Evolutionary conservation across 179 eudicot genomes (phyloP).

Genomic region (Silene coronaria): DNA sequence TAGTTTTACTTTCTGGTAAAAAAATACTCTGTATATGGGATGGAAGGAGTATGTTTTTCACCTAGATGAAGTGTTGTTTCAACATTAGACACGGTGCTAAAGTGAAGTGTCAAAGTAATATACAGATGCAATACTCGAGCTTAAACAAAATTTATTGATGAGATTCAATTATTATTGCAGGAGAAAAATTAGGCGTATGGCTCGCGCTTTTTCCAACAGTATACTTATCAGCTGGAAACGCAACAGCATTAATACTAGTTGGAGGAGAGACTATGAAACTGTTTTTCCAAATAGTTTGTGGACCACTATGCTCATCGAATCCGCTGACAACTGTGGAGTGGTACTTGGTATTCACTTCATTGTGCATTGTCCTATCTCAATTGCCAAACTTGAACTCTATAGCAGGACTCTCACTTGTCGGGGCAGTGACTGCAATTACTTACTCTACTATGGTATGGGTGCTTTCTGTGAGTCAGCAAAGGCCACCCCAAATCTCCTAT

Average conservation of each 20-base stretch:
- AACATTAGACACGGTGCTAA: no score
- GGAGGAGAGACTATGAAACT: constrained; percentile 98
- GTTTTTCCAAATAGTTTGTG: constrained; percentile 86
- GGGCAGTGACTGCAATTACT: constrained; percentile 89
- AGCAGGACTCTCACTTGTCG: constrained; percentile 93
- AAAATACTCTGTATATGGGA: no score
- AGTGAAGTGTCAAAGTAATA: no score
- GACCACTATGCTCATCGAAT: constrained; percentile 77
- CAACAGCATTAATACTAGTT: constrained; percentile 85
- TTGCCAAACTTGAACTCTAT: constrained; percentile 91
- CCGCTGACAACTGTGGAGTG: constrained; percentile 93
- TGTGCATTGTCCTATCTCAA: constrained; percentile 86
- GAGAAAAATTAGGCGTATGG: constrained; percentile 83
- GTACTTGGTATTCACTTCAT: constrained; percentile 89
- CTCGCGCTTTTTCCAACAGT: constrained; percentile 94
- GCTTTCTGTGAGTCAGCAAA: constrained; percentile 71
- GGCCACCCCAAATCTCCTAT: constrained; percentile 71
- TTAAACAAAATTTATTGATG: background rate
- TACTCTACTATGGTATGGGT: constrained; percentile 96
- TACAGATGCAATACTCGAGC: background rate
- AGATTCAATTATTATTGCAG: constrained; percentile 27
- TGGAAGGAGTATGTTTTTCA: no score
- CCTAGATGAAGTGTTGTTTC: no score
- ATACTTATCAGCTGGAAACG: constrained; percentile 91
- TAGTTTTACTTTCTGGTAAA: no score